Base-by-base conservation (phyloP, 192 early-diverging fungal species). In the Dispira simplex region DNA sequence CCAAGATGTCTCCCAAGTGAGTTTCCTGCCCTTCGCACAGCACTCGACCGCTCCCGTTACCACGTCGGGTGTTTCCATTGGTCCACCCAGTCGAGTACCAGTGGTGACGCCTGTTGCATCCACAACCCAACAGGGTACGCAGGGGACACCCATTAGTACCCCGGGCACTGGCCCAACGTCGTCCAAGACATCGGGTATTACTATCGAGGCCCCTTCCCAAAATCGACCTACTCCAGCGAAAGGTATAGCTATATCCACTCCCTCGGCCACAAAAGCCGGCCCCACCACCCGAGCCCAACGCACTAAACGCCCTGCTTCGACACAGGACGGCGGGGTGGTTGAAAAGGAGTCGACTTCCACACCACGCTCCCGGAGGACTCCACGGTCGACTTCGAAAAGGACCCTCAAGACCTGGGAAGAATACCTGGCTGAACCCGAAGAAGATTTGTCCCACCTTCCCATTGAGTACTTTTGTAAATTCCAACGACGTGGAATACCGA, bases 341-440 rank as follows among this genome's bases (percentile, higher is more conserved):
- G 23, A 56, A 21, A 21, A 14, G 0, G 14, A 3, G 12, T 56
- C 54, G 11, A 9, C 23, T 12, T 13, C 16, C 25, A 56, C 0
- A 13, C 13, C 28, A 25, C 25, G 20, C 54, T 12, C 54, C 54
- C 13, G 25, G 54, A 28, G 8, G 3, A 13, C 54, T 21, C 28
- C 54, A 21, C 1, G 21, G 54, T 13, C 54, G 13, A 56, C 54
- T 21, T 1, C 13, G 28, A 28, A 14, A 26, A 21, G 13, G 0
- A 26, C 59, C 25, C 59, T n/a, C 4, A 62, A 62, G 25, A 62
- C 59, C 5, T 62, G 59, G 59, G 59, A 62, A 20, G 59, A 62
- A 21, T 62, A 44, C 39, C 16, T 62, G 43, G 59, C 28, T n/a
- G 44, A 62, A 45, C 59, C 44, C 59, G 44, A 44, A 2, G 10